Conservation (phyloP, 331 rosid genomes). For the Ulmus americana region DNA sequence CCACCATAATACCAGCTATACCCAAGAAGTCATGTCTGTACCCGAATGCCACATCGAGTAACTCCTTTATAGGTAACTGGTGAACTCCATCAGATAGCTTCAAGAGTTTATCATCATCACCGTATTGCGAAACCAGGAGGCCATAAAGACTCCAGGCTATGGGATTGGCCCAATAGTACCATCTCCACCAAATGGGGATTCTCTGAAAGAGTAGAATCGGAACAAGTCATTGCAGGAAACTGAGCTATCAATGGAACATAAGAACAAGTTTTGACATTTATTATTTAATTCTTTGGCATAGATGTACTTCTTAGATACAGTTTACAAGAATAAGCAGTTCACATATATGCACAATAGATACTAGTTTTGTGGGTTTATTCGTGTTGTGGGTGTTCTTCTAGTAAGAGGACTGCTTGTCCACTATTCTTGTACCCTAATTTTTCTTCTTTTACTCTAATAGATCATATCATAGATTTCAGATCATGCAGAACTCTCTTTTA, state of each 20-base stretch:
- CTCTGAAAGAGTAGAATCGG: constrained; percentile 43
- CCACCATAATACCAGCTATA: constrained; percentile 65
- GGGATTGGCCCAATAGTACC: constrained; percentile 99
- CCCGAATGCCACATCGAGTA: constrained; percentile 62
- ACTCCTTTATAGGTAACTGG: constrained; percentile 30
- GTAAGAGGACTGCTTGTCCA: too few relatives aligned
- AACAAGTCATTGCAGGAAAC: not conserved
- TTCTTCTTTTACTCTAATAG: too few relatives aligned
- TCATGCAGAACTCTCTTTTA: constrained; percentile 8
- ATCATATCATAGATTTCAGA: too few relatives aligned
- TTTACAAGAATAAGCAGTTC: not conserved
- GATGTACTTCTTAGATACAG: not conserved
- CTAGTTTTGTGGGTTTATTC: too few relatives aligned
- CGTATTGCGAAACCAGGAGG: constrained; percentile 79
- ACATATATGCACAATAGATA: too few relatives aligned
- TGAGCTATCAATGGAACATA: not conserved
- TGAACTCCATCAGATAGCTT: constrained; percentile 57
- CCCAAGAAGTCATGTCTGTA: constrained; percentile 72
- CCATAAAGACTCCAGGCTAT: constrained; percentile 94
- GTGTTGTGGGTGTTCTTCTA: too few relatives aligned
- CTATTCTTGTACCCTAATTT: too few relatives aligned
- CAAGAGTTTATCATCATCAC: constrained; percentile 44
- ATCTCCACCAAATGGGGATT: constrained; percentile 99
- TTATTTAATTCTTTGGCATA: not conserved
- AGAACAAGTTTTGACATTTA: not conserved